Conservation (phyloP, 192 early-diverging fungal genomes). For the Endogone sp. region DNA sequence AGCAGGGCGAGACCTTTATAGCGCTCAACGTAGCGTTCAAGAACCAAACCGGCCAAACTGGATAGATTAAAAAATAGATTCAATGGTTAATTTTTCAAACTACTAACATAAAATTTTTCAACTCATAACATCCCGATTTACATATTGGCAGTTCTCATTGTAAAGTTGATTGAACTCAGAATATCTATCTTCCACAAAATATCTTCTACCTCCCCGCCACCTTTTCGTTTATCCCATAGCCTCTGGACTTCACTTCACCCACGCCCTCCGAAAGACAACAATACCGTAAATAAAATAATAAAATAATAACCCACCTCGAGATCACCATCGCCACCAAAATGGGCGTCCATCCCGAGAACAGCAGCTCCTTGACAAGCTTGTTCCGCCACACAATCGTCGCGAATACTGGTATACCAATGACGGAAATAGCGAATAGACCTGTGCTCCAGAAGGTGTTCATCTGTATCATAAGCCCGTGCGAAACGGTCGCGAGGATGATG, state of each 20-base stretch:
- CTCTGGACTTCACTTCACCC: too few relatives aligned
- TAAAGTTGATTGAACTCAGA: too few relatives aligned
- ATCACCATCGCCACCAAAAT: constrained; percentile 73
- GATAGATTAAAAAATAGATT: constrained; percentile 17
- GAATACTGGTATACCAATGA: constrained; percentile 41
- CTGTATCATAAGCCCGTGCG: constrained; percentile 40
- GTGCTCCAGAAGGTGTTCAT: constrained; percentile 35
- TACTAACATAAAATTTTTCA: constrained; percentile 11
- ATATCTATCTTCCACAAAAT: too few relatives aligned
- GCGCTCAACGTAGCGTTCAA: constrained; percentile 64
- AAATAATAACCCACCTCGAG: constrained; percentile 37
- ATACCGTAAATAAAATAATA: background rate
- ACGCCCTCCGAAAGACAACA: background rate
- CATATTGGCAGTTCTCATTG: too few relatives aligned
- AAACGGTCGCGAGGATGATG: constrained; percentile 52
- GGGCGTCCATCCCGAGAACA: constrained; percentile 71
- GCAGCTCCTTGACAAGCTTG: constrained; percentile 57
- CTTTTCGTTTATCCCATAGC: too few relatives aligned
- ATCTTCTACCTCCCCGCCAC: too few relatives aligned
- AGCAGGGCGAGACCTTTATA: constrained; percentile 64
- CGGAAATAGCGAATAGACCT: constrained; percentile 35
- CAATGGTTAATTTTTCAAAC: background rate
- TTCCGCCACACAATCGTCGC: constrained; percentile 49
- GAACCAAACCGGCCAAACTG: constrained; percentile 59
- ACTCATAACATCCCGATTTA: too few relatives aligned